Evolutionary conservation across 257 asterid species (phyloP), one percentile per base, ranked within the genome.

Genomic region (Phtheirospermum japonicum): DNA sequence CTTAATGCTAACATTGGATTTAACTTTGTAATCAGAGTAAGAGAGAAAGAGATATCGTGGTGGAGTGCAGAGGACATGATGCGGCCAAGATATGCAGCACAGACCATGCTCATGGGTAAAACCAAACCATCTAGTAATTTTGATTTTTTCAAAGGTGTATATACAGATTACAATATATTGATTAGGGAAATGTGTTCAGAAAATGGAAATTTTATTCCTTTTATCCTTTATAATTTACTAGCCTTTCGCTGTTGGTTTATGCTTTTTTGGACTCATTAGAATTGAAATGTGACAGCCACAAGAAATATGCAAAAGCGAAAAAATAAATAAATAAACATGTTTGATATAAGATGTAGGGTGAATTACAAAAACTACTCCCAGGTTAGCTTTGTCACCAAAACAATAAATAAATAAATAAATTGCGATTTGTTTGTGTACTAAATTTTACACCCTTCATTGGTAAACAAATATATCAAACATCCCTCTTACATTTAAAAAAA

Each of bases 31-130:
- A 49, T 10, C 79, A 91, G 96, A 83, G 75, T 50, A 82, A 75
- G 76, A 82, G 66, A 71, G 94, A 89, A 67, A 77, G 71, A 75
- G 85, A 79, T 33, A 66, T 89, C 0, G 83, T 93, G 64, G 96
- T 93, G 69, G 97, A 93, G 59, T 93, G 97, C 85, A 83, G 81
- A 85, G 99, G 99, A 56, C 97, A 89, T 64, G 99, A 89, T 80
- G 96, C 97, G 17, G 96, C 99, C 68, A 81, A 89, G 79, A 82
- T 93, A 54, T 59, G 77, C 23, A 83, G 77, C 70, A 71, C 86
- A 19, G 90, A 93, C 26, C 95, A 87, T 74, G 99, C 96, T 75
- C 99, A 93, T 48, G 99, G 97, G 96, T 89, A 74, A 72, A 77
- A 23, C 28, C 3, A 3, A 23, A 23, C 63, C 61, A 31, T 72